These are phyloP conservation scores for Vitis hybrid DNA, from an alignment of 177 flowering plant genomes.

Conservation along the genomic window DNA sequence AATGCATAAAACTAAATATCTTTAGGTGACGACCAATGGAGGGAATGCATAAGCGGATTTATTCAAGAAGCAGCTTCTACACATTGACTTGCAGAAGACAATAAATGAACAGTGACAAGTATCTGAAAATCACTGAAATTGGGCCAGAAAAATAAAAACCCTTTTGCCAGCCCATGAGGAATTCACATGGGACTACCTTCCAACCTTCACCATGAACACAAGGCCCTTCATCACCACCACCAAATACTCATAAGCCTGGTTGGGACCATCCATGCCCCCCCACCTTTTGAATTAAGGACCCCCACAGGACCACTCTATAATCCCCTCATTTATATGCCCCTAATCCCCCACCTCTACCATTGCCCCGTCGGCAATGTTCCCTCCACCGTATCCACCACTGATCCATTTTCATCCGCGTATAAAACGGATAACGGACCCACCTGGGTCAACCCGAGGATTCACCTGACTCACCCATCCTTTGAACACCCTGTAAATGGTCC, in stretches of 20 bases:
- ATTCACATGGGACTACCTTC: constrained; percentile 7
- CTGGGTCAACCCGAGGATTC: constrained; percentile 1
- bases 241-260: neutral
- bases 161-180: neutral
- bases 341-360: neutral
- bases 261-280: neutral
- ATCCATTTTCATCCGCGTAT: too few species aligned
- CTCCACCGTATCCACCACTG: too few species aligned
- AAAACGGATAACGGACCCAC: neutral
- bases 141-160: neutral
- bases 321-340: neutral
- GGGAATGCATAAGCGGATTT: too few species aligned
- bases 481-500: constrained; percentile 12
- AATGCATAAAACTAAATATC: too few species aligned
- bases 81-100: neutral
- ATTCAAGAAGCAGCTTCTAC: too few species aligned
- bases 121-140: neutral
- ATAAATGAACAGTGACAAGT: constrained; percentile 1
- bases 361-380: too few species aligned
- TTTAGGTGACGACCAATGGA: too few species aligned
- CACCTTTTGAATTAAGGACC: too few species aligned
- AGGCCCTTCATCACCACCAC: neutral
- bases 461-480: constrained; percentile 7
- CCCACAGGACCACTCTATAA: neutral
- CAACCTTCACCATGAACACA: neutral